These are phyloP conservation scores for Cryoendolithus antarcticus DNA, from an alignment of 2,329 filamentous ascomycete species.

Conservation along the genomic window DNA sequence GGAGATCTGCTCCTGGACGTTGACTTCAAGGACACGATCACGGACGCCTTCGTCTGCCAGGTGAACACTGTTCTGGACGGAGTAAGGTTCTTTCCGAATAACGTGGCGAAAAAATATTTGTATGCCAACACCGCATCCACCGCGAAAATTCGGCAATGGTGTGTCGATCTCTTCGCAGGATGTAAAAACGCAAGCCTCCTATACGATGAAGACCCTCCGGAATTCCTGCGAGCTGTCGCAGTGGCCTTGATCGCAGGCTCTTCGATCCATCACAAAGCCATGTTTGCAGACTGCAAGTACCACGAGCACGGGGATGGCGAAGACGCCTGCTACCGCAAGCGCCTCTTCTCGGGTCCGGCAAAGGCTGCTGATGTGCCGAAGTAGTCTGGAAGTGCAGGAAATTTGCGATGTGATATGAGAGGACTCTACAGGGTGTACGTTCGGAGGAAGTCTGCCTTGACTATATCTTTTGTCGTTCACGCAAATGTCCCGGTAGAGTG, in stretches of 20 bases:
- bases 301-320: constrained; percentile 1
- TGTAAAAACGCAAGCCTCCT: neutral
- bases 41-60: constrained; percentile 3
- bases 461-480: too few relatives aligned
- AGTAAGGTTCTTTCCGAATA: neutral
- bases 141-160: neutral
- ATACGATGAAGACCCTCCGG: neutral
- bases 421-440: too few relatives aligned
- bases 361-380: too few relatives aligned
- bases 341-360: too few relatives aligned
- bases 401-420: too few relatives aligned
- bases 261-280: neutral
- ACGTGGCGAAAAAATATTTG: too few relatives aligned
- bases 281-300: neutral
- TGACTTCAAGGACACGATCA: constrained; percentile 11
- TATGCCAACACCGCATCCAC: neutral
- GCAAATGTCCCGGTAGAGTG: too few relatives aligned
- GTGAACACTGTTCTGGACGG: neutral
- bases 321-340: too few relatives aligned
- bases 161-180: too few relatives aligned
- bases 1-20: constrained; percentile 11
- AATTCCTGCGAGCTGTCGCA: neutral
- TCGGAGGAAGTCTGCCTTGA: too few relatives aligned
- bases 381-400: too few relatives aligned
- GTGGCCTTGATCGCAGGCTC: neutral